A percentile compares a stretch with the other conserved stretches of the same genome.
Evolutionary conservation across 345 rosid genomes (phyloP).

Genomic region (Capsella bursapastoris): DNA sequence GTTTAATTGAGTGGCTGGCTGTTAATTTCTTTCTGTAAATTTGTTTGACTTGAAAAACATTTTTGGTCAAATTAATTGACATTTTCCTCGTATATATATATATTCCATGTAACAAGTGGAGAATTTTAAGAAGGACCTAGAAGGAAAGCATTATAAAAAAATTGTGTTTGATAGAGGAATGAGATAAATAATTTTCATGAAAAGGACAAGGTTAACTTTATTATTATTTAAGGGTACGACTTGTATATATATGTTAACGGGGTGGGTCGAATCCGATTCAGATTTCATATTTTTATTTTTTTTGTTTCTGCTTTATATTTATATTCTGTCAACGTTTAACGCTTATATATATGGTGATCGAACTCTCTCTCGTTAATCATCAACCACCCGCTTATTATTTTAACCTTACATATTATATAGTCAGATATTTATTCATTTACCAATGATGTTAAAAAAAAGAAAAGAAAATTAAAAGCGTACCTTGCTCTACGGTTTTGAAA

Average conservation of each 20-base stretch:
- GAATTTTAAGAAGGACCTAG: conserved; percentile 37
- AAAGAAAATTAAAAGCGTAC: conserved; percentile 47
- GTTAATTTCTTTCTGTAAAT: conserved; percentile 2
- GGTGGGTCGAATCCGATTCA: conserved; percentile 51
- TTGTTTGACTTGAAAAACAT: conserved; percentile 25
- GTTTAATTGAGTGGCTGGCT: conserved; percentile 35
- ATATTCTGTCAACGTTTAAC: conserved; percentile 49
- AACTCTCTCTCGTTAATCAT: conserved; percentile 35
- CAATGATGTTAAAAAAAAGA: conserved; percentile 18
- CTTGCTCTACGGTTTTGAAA: conserved; percentile 99
- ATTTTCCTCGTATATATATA: background rate
- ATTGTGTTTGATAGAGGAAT: conserved; percentile 27
- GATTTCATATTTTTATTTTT: conserved; percentile 33
- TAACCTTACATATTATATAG: conserved; percentile 22
- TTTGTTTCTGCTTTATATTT: conserved; percentile 2
- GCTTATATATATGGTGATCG: conserved; percentile 9
- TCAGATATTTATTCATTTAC: conserved; percentile 37
- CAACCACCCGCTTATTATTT: conserved; percentile 27
- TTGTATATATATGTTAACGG: conserved; percentile 40
- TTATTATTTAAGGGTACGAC: conserved; percentile 47
- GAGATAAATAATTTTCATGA: conserved; percentile 30
- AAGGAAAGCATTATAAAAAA: conserved; percentile 34
- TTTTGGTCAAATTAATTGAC: conserved; percentile 16
- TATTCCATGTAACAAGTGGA: conserved; percentile 32
- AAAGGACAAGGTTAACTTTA: conserved; percentile 43